Evolutionary conservation across 1,284 basidiomycete species (phyloP).

Genomic region (Sporisorium sorghi): DNA sequence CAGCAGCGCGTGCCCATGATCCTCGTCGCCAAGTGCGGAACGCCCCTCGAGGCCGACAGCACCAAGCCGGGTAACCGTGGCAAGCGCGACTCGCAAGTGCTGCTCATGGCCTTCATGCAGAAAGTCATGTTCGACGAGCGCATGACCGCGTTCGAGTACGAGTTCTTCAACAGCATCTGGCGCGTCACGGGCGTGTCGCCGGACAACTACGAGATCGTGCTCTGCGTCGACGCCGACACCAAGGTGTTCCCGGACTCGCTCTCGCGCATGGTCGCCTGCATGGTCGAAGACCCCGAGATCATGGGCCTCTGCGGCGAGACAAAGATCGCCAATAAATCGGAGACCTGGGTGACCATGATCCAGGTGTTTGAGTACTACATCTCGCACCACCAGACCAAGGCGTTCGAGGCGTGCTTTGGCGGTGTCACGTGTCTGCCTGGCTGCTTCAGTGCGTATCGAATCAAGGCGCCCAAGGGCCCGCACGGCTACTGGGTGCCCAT

Average conservation of each 20-base stretch:
- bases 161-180: conserved; percentile 72
- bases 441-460: conserved; percentile 72
- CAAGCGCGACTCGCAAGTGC: conserved; percentile 96
- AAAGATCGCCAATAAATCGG: conserved; percentile 72
- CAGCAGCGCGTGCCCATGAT: conserved; percentile 97
- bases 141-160: conserved; percentile 72
- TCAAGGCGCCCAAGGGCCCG: conserved; percentile 72
- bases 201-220: conserved; percentile 71
- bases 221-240: conserved; percentile 72
- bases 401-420: conserved; percentile 71
- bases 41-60: conserved; percentile 83
- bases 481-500: conserved; percentile 72
- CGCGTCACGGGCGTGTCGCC: conserved; percentile 71
- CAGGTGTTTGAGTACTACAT: conserved; percentile 97
- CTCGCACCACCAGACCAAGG: conserved; percentile 88
- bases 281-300: conserved; percentile 72
- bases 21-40: conserved; percentile 82
- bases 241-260: conserved; percentile 72
- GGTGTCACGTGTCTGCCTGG: conserved; percentile 72
- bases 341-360: conserved; percentile 73
- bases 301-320: conserved; percentile 73
- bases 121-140: conserved; percentile 73
- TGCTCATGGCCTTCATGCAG: conserved; percentile 72
- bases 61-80: conserved; percentile 97
- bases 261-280: conserved; percentile 71